Evolutionary conservation across 495 filamentous ascomycete genomes (phyloP), one percentile per base, ranked within the genome.

Genomic region (Hyaloscypha finlandica): DNA sequence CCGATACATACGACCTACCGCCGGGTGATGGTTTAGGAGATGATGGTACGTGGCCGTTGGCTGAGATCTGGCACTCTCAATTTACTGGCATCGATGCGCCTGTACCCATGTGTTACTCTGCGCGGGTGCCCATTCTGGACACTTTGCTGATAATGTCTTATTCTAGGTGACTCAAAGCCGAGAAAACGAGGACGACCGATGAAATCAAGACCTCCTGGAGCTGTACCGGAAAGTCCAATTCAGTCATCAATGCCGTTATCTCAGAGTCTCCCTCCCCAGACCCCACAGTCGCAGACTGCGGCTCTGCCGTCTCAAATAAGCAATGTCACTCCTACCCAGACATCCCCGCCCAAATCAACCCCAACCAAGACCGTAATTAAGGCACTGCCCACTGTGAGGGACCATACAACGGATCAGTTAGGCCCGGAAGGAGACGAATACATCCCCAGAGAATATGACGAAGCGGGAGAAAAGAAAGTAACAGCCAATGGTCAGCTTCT

Each of bases 331-430:
- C 89, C 92, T 20, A 83, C 86, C 51, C 90, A 93, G 66, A 81
- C 87, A 19, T 96, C 95, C 51, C 89, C 90, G 9, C 85, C 91
- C 32, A 96, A 94, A 79, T 81, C 89, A 1, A 94, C 93, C 1
- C 92, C 96, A n/a, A 89, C 92, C 20, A 98, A 97, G 78, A 81
- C 89, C 29, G 89, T 94, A 11, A 82, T 99, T 69, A 99, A 99
- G 79, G 95, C 95, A 0, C 83, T 99, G 25, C 95, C 95, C 29
- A 98, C 95, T 16, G 96, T 98, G 14, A 82, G 95, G 67, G 95
- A 99, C 74, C 95, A 99, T 74, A 99, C 95, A 11, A 98, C 96
- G 4, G 95, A 99, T 77, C 94, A 97, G 74, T 88, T 99, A 58
- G 92, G 89, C 35, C 84, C 90, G 11, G 92, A 93, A 74, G 90